Evolutionary conservation across 345 rosid genomes (phyloP), one percentile per base, ranked within the genome.

Genomic region (Salix koriyanagi): DNA sequence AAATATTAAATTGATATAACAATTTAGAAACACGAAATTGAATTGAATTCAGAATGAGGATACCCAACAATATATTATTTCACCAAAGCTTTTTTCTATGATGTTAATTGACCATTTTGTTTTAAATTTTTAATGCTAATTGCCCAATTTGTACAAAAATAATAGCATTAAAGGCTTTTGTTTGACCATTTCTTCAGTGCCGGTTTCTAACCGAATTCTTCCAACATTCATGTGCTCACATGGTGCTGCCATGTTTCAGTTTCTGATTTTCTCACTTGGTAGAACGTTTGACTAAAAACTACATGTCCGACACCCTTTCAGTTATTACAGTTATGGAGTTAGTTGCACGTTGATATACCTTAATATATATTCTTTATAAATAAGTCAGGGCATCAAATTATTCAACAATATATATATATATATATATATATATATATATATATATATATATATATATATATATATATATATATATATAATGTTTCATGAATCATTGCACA

Each of bases 251-350:
- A 84, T 85, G 86, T 84, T 86, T 86, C 83, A n/a, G 61, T 76
- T 60, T 73, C 75, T 60, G 62, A 81, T 82, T 84, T 86, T 71
- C 75, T 73, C 79, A 70, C n/a, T 36, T 75, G 18, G 41, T 67
- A 23, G 74, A 76, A 80, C 78, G 77, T 82, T 84, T 86, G 88
- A 87, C 86, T 73, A 70, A 76, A 80, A 65, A 46, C 44, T 79
- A 80, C 60, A 75, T 37, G 9, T 70, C 32, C 16, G 68, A 69
- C 64, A 30, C 79, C 69, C 61, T 85, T 85, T 83, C 92, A 88
- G 95, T 89, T 91, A 88, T 85, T 89, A 83, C 90, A 69, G 92
- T 91, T 88, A 83, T 73, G 83, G 79, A 79, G 90, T 88, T 85
- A 79, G 91, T 85, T 88, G 84, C 82, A 74, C 76, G 50, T 62